Evolutionary conservation across 495 filamentous ascomycete species (phyloP), one percentile per base, ranked within the genome.

Genomic region (Penicillium verhagenii): DNA sequence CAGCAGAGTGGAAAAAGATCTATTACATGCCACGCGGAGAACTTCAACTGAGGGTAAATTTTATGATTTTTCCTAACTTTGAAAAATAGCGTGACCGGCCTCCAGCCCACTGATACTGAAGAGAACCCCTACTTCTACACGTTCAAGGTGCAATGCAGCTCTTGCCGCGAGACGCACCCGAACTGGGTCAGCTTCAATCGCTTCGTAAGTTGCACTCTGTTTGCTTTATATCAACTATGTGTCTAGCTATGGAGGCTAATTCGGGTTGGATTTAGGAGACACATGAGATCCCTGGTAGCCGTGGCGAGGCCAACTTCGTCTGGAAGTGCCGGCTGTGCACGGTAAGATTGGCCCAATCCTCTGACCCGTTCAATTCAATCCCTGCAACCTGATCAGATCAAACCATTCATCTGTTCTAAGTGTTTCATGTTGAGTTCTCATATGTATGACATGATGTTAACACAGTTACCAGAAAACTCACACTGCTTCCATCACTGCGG

Each of bases 221-320:
- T n/a, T 31, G 16, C 4, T 9, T 31, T 29, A 7, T 11, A 16
- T 20, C 24, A 14, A 29, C 7, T 10, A n/a, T n/a, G 1, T 21
- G 20, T 18, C 2, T n/a, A 16, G 7, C 29, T 29, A 13, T 31
- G n/a, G 1, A 23, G 5, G 38, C 20, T 47, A 16, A 47, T 45
- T 5, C 20, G 3, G n/a, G n/a, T 4, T 16, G 4, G 35, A 19
- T 23, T 11, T 45, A 97, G 92, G 92, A 96, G 64, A 78, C 70
- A 47, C 86, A 92, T 62, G 93, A 96, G 50, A 85, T 95, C 63
- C 91, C 89, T 51, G 91, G 91, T 14, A 95, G 91, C 71, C 83
- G 89, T 44, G 94, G 94, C 42, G 92, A 97, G 72, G 95, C 94
- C 8, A 96, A 96, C 72, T 96, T 98, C 68, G 94, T 98, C 43